Evolutionary conservation across 1,284 basidiomycete species (phyloP), one percentile per base, ranked within the genome.

Genomic region (Apiotrichum mycotoxinovorans): DNA sequence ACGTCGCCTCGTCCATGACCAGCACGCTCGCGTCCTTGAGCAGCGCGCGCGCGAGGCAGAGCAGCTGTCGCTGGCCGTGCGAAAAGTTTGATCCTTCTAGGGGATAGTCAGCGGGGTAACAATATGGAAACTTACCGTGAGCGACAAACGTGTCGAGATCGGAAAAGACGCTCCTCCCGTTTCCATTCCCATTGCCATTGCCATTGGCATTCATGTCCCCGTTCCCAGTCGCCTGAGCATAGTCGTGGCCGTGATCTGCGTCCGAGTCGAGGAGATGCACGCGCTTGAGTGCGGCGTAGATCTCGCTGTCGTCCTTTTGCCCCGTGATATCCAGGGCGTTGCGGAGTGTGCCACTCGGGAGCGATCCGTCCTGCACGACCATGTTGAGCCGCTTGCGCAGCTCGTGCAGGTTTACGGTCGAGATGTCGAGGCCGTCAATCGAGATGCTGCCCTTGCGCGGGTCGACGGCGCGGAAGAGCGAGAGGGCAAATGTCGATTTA

Each of bases 11-110:
- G 82, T 79, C 85, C 65, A 89, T 80, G 23, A 90, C 80, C 47
- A 90, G 84, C 53, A 89, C 81, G 17, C 80, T 81, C 65, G 85
- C 86, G 52, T 83, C 81, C 76, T 87, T 87, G 34, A 88, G 81
- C 26, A 90, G 75, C 0, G 87, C 87, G 46, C 87, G 79, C 61
- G 85, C 86, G 1, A 90, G 77, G 18, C 87, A 86, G 10, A 91
- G 78, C 17, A 91, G 79, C 66, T 91, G 88, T 61, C 87, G 83
- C 74, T 92, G 87, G 15, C 89, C 89, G 12, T 85, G 85, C 62
- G 83, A 85, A 70, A 85, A 89, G 67, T 90, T 89, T 9, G 81
- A 80, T 3, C 85, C 85, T 61, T 70, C 75, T 69, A n/a, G 46
- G 4, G 44, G 12, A 12, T 33, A 2, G 23, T 20, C n/a, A 46